Base-by-base conservation (phyloP, 2,329 filamentous ascomycete genomes). In the Sarocladium kiliense region DNA sequence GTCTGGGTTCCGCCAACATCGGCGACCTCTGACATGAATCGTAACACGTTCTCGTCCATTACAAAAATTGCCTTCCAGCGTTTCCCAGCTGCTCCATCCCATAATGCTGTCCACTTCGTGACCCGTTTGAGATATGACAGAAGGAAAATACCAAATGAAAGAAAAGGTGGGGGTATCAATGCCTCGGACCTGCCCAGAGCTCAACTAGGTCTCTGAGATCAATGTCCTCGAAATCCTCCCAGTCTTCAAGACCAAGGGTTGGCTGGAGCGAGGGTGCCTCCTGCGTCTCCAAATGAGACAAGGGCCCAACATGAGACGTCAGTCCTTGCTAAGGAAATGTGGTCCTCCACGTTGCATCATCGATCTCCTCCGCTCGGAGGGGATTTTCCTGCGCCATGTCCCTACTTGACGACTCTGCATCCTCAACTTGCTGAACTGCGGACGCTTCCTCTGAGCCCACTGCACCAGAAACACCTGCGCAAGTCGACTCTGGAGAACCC, bases 401-500 rank as follows among this genome's bases (percentile, higher is more conserved):
- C 3, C 12, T 21, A 18, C 18, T 36, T 12, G 30, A 34, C 11
- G 47, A 3, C 16, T 32, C 44, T 32, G 10, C 7, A n/a, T 49
- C 11, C 44, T 49, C 44, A n/a, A 32, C 5, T 18, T 14, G 26
- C 10, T 16, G 23, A 27, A 32, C 16, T 25, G 5, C 23, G 16
- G 23, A 45, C 3, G 12, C 5, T 18, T 45, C 41, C 23, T 23
- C 18, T 25, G 23, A 10, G 23, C 21, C 23, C 7, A 7, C 7
- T 11, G 26, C 27, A 23, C 27, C 30, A 11, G 10, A 26, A 10
- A 51, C 27, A 26, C 59, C 58, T 37, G 57, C 51, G 21, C 61
- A 60, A 36, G 63, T 58, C 42, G 65, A 60, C 53, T 69, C 68
- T 3, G 66, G 64, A 26, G 66, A 66, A 39, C 61, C 61, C 66